Conservation (phyloP, 2,329 filamentous ascomycete genomes). For the Elsinoe fawcettii region DNA sequence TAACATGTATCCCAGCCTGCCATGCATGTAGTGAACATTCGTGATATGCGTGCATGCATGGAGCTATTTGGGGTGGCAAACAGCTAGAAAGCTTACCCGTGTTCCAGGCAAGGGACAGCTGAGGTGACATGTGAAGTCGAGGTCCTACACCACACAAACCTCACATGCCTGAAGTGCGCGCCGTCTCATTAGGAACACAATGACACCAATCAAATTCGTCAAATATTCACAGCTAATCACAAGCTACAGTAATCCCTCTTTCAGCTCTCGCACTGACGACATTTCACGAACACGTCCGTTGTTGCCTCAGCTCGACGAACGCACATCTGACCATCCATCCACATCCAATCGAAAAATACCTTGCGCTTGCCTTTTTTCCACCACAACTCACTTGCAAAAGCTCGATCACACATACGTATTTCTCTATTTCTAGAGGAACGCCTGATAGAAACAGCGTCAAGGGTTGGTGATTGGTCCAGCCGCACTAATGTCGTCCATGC, state of each 20-base stretch:
- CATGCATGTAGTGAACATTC: background rate
- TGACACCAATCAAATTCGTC: background rate
- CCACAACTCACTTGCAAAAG: background rate
- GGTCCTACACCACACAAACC: background rate
- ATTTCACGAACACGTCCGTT: constrained; percentile 8
- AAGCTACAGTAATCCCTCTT: background rate
- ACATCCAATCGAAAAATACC: background rate
- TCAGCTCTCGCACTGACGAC: background rate
- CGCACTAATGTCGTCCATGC: background rate
- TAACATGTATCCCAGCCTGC: background rate
- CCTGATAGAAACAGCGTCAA: background rate
- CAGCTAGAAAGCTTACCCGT: background rate
- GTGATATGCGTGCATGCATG: background rate
- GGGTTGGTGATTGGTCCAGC: background rate
- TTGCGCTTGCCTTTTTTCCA: background rate
- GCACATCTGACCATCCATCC: background rate
- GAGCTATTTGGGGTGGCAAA: background rate
- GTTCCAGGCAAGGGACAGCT: constrained; percentile 5
- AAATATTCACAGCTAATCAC: background rate
- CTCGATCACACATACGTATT: background rate
- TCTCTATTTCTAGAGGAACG: background rate
- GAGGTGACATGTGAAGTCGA: constrained; percentile 2
- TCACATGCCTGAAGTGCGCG: background rate
- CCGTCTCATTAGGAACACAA: background rate
- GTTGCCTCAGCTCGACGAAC: constrained; percentile 13